These are phyloP conservation scores for Monilinia vaccinii-corymbosi DNA, from an alignment of 2,329 filamentous ascomycete genomes.

Conservation along the genomic window DNA sequence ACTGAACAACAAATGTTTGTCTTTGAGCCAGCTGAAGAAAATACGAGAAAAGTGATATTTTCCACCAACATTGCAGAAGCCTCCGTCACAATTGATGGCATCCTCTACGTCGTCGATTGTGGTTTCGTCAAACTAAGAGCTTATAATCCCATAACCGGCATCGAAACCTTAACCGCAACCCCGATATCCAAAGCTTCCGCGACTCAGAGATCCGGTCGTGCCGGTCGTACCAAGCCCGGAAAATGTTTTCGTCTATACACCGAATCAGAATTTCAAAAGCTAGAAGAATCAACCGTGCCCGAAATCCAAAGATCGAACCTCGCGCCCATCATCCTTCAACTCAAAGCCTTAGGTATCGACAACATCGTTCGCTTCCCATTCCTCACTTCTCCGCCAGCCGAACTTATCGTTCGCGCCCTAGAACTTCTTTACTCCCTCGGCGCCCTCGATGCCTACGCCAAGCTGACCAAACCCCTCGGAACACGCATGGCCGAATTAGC, in stretches of 20 bases:
- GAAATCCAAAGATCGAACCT: slow-evolving; percentile 92
- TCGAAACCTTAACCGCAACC: slow-evolving; percentile 76
- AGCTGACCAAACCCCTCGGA: slow-evolving; percentile 82
- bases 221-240: slow-evolving; percentile 78
- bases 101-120: slow-evolving; percentile 82
- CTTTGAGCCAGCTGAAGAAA: slow-evolving; percentile 73
- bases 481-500: slow-evolving; percentile 86
- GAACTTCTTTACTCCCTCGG: slow-evolving; percentile 83
- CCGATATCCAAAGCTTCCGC: slow-evolving; percentile 85
- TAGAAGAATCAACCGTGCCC: slow-evolving; percentile 68
- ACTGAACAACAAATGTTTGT: slow-evolving; percentile 93
- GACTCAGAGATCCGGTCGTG: slow-evolving; percentile 82
- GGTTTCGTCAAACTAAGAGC: slow-evolving; percentile 86
- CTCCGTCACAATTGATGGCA: slow-evolving; percentile 86
- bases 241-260: slow-evolving; percentile 95
- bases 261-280: slow-evolving; percentile 55
- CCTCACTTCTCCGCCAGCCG: slow-evolving; percentile 73
- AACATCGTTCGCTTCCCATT: slow-evolving; percentile 90
- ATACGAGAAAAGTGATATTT: slow-evolving; percentile 83
- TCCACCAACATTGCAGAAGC: slow-evolving; percentile 96
- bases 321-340: slow-evolving; percentile 76
- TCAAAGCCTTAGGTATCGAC: slow-evolving; percentile 91
- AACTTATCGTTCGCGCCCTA: slow-evolving; percentile 75
- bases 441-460: slow-evolving; percentile 80
- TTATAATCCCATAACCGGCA: slow-evolving; percentile 75